Conservation (phyloP, 2,329 filamentous ascomycete species). For the Corinectria fuckeliana region DNA sequence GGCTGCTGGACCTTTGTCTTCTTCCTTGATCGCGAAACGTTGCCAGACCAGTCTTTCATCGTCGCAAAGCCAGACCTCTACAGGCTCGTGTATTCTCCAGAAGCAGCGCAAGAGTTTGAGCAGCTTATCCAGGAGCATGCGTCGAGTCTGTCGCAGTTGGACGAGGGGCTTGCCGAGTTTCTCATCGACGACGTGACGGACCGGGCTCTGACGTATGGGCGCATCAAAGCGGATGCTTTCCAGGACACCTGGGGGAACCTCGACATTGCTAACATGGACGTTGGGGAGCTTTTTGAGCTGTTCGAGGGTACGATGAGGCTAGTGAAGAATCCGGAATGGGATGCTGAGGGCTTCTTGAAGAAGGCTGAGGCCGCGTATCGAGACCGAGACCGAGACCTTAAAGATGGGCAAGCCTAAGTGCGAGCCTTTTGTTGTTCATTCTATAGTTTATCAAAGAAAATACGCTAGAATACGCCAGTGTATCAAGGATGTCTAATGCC, state of each 20-base stretch:
- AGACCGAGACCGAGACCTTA: neutral
- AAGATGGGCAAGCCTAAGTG: neutral
- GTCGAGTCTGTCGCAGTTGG: neutral
- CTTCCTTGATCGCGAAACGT: neutral
- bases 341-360: neutral
- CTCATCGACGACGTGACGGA: neutral
- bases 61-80: neutral
- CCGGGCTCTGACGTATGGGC: neutral
- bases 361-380: neutral
- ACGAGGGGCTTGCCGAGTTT: neutral
- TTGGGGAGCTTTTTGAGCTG: neutral
- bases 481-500: too few species aligned
- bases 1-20: neutral
- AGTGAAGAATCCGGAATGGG: neutral
- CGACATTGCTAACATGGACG: neutral
- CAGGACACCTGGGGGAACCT: neutral
- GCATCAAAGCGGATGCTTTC: neutral
- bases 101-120: neutral
- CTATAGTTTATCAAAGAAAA: too few species aligned
- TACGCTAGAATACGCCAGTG: too few species aligned
- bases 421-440: neutral
- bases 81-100: neutral
- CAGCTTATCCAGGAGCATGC: neutral
- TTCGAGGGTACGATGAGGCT: neutral
- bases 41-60: neutral